phyloP scores from a whole-genome alignment of 225 moss, liverwort and hornwort genomes.

The Anthoceros angustus region DNA sequence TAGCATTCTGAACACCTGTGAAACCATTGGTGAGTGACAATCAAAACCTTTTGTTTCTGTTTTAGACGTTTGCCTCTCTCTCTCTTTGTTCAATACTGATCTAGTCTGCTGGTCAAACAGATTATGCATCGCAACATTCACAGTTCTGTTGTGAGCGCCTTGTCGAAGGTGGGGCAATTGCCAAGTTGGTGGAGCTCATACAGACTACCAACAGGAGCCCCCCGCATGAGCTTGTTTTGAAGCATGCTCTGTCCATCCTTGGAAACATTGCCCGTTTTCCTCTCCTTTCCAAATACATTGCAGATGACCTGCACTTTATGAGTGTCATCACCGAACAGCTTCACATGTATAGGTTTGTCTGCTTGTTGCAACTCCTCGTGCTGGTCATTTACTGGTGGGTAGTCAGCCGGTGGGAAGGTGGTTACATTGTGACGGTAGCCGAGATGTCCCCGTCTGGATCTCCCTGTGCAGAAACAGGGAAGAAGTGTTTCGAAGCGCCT shows the following conservation, averaged over 20 bases:
- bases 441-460: neutral
- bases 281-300: conserved; percentile 31
- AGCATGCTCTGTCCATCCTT: conserved; percentile 68
- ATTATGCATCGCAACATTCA: conserved; percentile 64
- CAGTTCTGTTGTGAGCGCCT: conserved; percentile 52
- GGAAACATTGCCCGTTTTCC: conserved; percentile 51
- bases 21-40: conserved; percentile 43
- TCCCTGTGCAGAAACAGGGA: conserved; percentile 47
- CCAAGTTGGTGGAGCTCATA: conserved; percentile 43
- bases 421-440: neutral
- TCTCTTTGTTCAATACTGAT: neutral
- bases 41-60: neutral
- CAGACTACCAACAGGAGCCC: conserved; percentile 72
- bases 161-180: conserved; percentile 57
- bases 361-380: neutral
- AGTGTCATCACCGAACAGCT: conserved; percentile 52
- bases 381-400: neutral
- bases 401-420: neutral
- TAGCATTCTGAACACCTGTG: conserved; percentile 54
- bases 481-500: conserved; percentile 40
- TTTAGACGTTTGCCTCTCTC: neutral
- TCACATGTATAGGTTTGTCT: conserved; percentile 44
- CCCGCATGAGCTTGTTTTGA: conserved; percentile 72
- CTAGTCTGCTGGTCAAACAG: conserved; percentile 17
- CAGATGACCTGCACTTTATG: conserved; percentile 39